phyloP scores from a whole-genome alignment of 164 flowering plant species.

The Amborella trichopoda region DNA sequence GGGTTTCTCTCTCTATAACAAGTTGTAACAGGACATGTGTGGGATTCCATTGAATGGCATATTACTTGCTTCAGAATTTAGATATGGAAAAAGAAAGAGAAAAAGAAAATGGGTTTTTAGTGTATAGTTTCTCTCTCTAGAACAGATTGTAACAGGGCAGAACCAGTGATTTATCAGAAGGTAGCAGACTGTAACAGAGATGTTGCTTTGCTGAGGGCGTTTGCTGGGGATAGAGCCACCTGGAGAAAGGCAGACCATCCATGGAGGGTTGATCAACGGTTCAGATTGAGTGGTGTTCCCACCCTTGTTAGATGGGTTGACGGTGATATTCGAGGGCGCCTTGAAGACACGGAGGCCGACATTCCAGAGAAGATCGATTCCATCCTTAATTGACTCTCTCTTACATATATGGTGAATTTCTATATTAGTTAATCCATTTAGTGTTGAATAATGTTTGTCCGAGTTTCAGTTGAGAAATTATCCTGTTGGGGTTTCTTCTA shows the following conservation, averaged over 20 bases:
- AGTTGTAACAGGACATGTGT: no score
- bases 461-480: no score
- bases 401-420: no score
- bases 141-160: slow-evolving; percentile 92
- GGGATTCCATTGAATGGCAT: not conserved
- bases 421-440: no score
- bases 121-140: not conserved
- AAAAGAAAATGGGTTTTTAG: no score
- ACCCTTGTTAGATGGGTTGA: slow-evolving; percentile 79
- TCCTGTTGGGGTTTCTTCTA: no score
- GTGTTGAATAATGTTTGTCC: no score
- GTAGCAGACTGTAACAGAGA: slow-evolving; percentile 50
- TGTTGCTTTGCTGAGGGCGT: slow-evolving; percentile 63
- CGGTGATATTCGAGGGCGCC: slow-evolving; percentile 56
- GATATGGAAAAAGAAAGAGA: no score
- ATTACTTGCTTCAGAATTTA: no score
- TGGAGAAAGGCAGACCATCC: slow-evolving; percentile 87
- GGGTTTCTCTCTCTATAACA: not conserved
- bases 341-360: slow-evolving; percentile 92
- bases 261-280: slow-evolving; percentile 57
- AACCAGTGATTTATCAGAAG: slow-evolving; percentile 79
- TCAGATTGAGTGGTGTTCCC: slow-evolving; percentile 88
- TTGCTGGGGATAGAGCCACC: slow-evolving; percentile 90
- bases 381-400: slow-evolving; percentile 20
- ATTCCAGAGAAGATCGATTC: slow-evolving; percentile 48